Evolutionary conservation across 352 stramenopile genomes (phyloP), one percentile per base, ranked within the genome.

Genomic region (Peronospora destructor): DNA sequence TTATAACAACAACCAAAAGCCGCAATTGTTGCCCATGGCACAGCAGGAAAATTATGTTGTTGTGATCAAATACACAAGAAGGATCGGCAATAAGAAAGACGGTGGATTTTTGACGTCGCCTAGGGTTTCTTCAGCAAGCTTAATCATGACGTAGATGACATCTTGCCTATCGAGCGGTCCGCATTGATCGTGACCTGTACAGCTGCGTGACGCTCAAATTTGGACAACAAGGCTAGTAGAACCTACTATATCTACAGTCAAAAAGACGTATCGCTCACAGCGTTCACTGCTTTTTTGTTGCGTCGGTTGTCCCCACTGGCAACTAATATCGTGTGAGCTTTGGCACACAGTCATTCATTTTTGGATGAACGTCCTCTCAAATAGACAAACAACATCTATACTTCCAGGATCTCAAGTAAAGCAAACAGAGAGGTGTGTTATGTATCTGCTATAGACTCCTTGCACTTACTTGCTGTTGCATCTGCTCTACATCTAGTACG

Each of bases 401-500:
- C 47, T n/a, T 23, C 3, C 19, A 33, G 19, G 1, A 11, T 44
- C 16, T 41, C 29, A 40, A 55, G 21, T 63, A 16, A 37, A 53
- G 46, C 37, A 59, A 56, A 53, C 6, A 23, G 30, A 43, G 40
- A 13, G 25, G 26, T 55, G 33, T 56, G 19, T 42, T 29, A 45
- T 56, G 36, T 48, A 13, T 37, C 12, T 45, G 26, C 9, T 33
- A 25, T 19, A 56, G 30, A 19, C 19, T 8, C 35, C 9, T 19
- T 5, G 29, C 46, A 46, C 23, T 19, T 50, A 46, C 23, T 19
- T 50, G 23, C 32, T 49, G 42, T 39, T 59, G 44, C 33, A 35
- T 44, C 44, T 63, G 37, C 39, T 59, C 33, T 59, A 63, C 51
- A 38, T 65, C 53, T 86, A 91, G 68, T 91, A 93, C 44, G 72